A percentile compares a stretch with the other conserved stretches of the same genome.
phyloP scores from a whole-genome alignment of 768 basidiomycete species.

The Suillus fuscotomentosus region DNA sequence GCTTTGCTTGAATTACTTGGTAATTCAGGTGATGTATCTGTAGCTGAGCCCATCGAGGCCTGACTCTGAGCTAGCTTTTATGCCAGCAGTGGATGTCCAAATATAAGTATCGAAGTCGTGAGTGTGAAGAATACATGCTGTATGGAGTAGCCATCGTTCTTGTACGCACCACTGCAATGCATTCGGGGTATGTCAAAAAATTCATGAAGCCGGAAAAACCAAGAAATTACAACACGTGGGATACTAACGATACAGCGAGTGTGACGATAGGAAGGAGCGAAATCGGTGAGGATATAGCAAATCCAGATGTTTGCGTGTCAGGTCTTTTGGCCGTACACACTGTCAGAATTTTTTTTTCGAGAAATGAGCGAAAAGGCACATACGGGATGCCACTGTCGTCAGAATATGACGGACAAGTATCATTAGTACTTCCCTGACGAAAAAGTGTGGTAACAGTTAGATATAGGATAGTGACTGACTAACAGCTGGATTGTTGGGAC shows the following conservation, averaged over 20 bases:
- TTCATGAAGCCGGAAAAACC: background rate
- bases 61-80: no score
- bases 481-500: constrained; percentile 68
- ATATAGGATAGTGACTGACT: constrained; percentile 13
- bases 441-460: background rate
- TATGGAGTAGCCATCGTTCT: background rate
- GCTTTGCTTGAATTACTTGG: no score
- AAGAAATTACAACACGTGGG: background rate
- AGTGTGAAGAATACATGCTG: background rate
- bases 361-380: constrained; percentile 23
- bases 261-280: background rate
- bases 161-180: background rate
- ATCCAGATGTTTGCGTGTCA: constrained; percentile 1
- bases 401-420: constrained; percentile 71
- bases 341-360: background rate
- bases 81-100: no score
- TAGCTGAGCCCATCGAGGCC: no score
- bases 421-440: constrained; percentile 40
- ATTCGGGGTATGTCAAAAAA: background rate
- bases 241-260: background rate
- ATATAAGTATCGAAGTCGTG: no score
- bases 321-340: background rate
- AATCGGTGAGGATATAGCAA: background rate
- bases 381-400: constrained; percentile 65
- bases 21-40: no score